Evolutionary conservation across 176 grass and related monocot genomes (phyloP).

Genomic region (Poa pratensis): DNA sequence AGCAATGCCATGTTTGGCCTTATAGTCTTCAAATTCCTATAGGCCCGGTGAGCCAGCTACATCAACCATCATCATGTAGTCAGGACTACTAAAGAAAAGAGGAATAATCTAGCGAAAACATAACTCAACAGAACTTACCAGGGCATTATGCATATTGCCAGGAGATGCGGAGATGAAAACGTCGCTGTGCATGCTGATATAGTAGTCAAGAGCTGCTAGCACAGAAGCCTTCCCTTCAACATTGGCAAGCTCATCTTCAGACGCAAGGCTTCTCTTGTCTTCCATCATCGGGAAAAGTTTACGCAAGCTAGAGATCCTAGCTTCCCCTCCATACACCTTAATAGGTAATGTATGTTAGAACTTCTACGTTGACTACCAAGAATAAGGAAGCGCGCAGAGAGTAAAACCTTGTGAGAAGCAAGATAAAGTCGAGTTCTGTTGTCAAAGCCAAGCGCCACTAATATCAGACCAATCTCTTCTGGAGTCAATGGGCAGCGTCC

Average conservation of each 20-base stretch:
- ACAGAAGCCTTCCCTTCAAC: constrained; percentile 91
- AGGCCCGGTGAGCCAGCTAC: constrained; percentile 84
- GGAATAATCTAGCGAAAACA: not conserved
- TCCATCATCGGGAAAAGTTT: constrained; percentile 85
- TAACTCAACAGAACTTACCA: constrained; percentile 49
- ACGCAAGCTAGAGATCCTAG: constrained; percentile 70
- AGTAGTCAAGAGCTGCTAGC: constrained; percentile 87
- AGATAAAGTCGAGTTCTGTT: constrained; percentile 77
- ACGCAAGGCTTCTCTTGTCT: constrained; percentile 86
- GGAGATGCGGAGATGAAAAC: constrained; percentile 92
- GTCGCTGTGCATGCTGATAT: constrained; percentile 78
- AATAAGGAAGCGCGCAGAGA: not conserved
- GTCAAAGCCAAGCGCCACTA: constrained; percentile 81
- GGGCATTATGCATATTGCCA: constrained; percentile 96
- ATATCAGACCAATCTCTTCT: constrained; percentile 86
- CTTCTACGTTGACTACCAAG: not conserved
- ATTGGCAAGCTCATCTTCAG: constrained; percentile 61
- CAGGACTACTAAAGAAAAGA: not conserved
- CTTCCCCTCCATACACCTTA: constrained; percentile 87
- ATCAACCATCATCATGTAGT: constrained; percentile 20
- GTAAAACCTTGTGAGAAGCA: constrained; percentile 87
- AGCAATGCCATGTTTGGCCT: constrained; percentile 92
- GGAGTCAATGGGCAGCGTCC: constrained; percentile 88
- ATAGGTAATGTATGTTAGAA: constrained; percentile 34
- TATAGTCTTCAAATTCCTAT: constrained; percentile 81